Conservation (phyloP, 1,139 yeast species). For the Kazachstania sp. region DNA sequence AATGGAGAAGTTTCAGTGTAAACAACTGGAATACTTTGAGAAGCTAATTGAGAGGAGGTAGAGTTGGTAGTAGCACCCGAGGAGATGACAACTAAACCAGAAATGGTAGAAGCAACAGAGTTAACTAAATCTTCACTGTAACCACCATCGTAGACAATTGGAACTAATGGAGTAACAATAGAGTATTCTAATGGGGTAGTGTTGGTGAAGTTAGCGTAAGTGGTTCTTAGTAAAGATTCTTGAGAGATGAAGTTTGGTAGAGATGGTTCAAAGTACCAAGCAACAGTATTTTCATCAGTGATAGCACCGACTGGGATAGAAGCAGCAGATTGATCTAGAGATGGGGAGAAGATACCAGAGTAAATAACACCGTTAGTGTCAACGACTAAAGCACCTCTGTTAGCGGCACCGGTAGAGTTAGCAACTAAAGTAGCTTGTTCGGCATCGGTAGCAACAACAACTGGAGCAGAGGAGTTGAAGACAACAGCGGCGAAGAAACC, state of each 20-base stretch:
- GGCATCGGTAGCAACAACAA: slow-evolving; percentile 22
- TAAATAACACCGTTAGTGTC: slow-evolving; percentile 19
- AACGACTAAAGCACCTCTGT: slow-evolving; percentile 26
- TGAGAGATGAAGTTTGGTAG: slow-evolving; percentile 16
- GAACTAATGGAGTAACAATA: slow-evolving; percentile 17
- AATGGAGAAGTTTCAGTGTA: slow-evolving; percentile 18
- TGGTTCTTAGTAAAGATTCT: slow-evolving; percentile 18
- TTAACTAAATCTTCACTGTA: slow-evolving; percentile 14
- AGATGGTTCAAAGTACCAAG: slow-evolving; percentile 24
- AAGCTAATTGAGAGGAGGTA: slow-evolving; percentile 13
- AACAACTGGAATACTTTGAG: slow-evolving; percentile 19
- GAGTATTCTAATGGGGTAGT: slow-evolving; percentile 6
- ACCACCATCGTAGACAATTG: slow-evolving; percentile 25
- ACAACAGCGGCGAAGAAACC: slow-evolving; percentile 26
- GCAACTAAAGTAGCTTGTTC: slow-evolving; percentile 23
- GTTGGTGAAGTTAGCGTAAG: slow-evolving; percentile 19
- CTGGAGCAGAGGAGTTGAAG: slow-evolving; percentile 21
- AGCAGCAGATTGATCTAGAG: slow-evolving; percentile 12
- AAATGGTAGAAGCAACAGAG: slow-evolving; percentile 3
- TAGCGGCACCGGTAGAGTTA: slow-evolving; percentile 14
- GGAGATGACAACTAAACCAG: slow-evolving; percentile 22
- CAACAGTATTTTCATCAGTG: slow-evolving; percentile 9
- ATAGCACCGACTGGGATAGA: slow-evolving; percentile 24
- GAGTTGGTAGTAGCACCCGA: slow-evolving; percentile 18
- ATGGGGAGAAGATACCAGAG: slow-evolving; percentile 24